Evolutionary conservation across 2,329 filamentous ascomycete species (phyloP).

Genomic region (Aspergillus flavus): DNA sequence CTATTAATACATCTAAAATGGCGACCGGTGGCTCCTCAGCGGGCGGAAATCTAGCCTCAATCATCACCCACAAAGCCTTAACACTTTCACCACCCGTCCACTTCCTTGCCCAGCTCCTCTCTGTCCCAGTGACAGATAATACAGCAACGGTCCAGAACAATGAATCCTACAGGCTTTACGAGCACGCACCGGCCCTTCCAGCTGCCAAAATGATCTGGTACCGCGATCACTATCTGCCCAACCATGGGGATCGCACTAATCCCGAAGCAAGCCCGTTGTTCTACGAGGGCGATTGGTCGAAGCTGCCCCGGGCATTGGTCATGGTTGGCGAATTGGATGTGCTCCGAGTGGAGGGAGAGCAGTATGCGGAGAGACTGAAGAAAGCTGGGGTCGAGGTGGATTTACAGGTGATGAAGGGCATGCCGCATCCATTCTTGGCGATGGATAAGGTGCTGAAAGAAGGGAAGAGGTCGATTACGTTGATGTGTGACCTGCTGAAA

Average conservation of each 20-base stretch:
- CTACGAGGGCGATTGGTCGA: constrained; percentile 53
- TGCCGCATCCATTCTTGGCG: constrained; percentile 62
- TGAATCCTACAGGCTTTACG: constrained; percentile 54
- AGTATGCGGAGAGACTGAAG: constrained; percentile 53
- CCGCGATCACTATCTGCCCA: constrained; percentile 59
- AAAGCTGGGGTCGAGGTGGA: constrained; percentile 52
- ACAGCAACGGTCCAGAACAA: constrained; percentile 52
- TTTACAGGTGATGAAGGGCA: constrained; percentile 55
- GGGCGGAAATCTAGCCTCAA: constrained; percentile 55
- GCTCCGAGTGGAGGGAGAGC: constrained; percentile 56
- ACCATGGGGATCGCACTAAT: constrained; percentile 48
- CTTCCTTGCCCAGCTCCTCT: constrained; percentile 56
- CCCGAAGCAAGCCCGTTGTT: constrained; percentile 60
- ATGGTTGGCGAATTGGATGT: constrained; percentile 61
- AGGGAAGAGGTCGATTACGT: constrained; percentile 54
- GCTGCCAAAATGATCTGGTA: constrained; percentile 65
- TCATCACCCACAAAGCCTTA: constrained; percentile 56
- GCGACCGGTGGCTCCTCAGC: constrained; percentile 57
- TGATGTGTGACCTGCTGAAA: constrained; percentile 43
- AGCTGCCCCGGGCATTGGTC: constrained; percentile 54
- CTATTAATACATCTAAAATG: constrained; percentile 48
- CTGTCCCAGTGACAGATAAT: constrained; percentile 62
- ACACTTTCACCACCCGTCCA: constrained; percentile 40
- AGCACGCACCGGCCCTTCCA: constrained; percentile 56
- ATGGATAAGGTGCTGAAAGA: constrained; percentile 60